phyloP scores from a whole-genome alignment of 345 rosid species.

The Hibiscus tridactylites region DNA sequence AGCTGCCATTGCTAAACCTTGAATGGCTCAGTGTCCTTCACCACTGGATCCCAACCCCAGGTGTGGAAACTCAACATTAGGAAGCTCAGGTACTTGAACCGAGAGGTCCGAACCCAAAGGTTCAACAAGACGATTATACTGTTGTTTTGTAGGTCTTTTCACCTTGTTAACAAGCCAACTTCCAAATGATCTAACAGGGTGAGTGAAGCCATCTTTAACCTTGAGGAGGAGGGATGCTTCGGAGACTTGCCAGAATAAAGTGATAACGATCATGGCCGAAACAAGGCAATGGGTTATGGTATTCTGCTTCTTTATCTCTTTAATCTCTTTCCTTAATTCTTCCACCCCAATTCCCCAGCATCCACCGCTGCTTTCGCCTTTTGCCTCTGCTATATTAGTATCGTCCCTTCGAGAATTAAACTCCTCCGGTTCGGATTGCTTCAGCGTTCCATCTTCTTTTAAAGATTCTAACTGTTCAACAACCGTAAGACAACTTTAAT shows the following conservation, averaged over 20 bases:
- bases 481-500: not conserved
- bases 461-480: conserved; percentile 10
- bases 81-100: conserved; percentile 35
- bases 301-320: conserved; percentile 59
- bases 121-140: conserved; percentile 13
- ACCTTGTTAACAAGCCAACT: conserved; percentile 37
- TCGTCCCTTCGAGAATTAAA: not conserved
- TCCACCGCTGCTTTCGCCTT: conserved; percentile 1
- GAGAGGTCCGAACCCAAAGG: not conserved
- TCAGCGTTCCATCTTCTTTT: not conserved
- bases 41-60: conserved; percentile 16
- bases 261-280: conserved; percentile 55
- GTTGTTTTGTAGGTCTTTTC: conserved; percentile 9
- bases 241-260: conserved; percentile 70
- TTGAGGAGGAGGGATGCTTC: conserved; percentile 55
- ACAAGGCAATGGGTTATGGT: conserved; percentile 57
- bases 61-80: conserved; percentile 27
- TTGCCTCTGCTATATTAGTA: not conserved
- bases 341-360: conserved; percentile 16
- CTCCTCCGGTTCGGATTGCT: conserved; percentile 8
- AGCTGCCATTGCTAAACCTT: not conserved
- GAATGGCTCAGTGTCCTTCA: conserved; percentile 6
- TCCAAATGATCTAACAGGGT: conserved; percentile 57
- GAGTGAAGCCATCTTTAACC: conserved; percentile 46
- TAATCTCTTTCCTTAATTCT: conserved; percentile 55